These are phyloP conservation scores for Blastobotrys muscicola DNA, from an alignment of 805 yeast genomes.

Conservation along the genomic window DNA sequence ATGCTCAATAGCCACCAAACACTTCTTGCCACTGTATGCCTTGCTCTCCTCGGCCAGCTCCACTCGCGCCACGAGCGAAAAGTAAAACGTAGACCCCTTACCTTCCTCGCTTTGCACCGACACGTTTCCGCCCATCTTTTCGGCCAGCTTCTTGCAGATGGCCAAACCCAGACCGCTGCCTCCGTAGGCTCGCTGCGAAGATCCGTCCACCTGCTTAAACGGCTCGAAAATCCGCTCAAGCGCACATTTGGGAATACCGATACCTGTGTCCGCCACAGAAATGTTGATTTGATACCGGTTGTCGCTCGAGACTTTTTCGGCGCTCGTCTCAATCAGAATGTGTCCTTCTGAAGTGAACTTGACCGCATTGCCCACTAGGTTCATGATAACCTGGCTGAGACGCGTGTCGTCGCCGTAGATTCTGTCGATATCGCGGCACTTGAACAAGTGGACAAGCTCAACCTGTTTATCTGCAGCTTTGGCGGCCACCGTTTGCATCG, in stretches of 20 bases:
- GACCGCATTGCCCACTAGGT: constrained; percentile 45
- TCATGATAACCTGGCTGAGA: constrained; percentile 42
- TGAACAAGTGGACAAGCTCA: constrained; percentile 37
- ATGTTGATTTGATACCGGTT: constrained; percentile 33
- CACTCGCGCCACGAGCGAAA: constrained; percentile 27
- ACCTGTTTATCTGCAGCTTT: constrained; percentile 37
- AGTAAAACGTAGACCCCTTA: constrained; percentile 38
- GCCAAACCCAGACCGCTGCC: constrained; percentile 46
- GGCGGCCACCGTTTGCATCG: constrained; percentile 40
- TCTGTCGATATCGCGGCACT: constrained; percentile 31
- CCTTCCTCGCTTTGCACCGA: constrained; percentile 39
- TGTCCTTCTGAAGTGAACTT: constrained; percentile 40
- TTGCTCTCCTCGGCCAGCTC: constrained; percentile 15
- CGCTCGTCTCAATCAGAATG: constrained; percentile 29
- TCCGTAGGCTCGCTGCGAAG: constrained; percentile 41
- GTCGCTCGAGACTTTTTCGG: constrained; percentile 26
- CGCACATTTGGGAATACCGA: constrained; percentile 41
- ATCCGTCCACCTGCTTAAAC: constrained; percentile 48
- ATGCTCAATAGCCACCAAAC: constrained; percentile 29
- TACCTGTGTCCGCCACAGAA: constrained; percentile 42
- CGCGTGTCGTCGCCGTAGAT: constrained; percentile 42
- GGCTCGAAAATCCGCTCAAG: constrained; percentile 41
- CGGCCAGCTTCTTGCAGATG: constrained; percentile 39
- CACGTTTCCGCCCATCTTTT: constrained; percentile 40
- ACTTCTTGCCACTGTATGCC: constrained; percentile 17